These are phyloP conservation scores for Phytophthora meadii DNA, from an alignment of 352 stramenopile species.

Conservation along the genomic window DNA sequence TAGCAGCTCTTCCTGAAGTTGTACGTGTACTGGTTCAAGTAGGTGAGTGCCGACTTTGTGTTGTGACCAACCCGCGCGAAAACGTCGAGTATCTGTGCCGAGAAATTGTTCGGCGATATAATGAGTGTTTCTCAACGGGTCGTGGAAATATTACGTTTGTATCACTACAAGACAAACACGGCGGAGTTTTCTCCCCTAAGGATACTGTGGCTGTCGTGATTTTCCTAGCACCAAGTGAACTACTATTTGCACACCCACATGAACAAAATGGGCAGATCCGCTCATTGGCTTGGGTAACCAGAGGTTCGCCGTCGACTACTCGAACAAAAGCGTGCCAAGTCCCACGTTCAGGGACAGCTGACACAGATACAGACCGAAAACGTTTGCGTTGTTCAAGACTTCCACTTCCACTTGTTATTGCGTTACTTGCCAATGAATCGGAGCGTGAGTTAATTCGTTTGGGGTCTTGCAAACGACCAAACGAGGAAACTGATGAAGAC, in stretches of 20 bases:
- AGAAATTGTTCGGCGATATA: slow-evolving; percentile 68
- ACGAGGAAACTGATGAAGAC: slow-evolving; percentile 27
- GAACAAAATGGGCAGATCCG: slow-evolving; percentile 24
- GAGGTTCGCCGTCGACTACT: slow-evolving; percentile 10
- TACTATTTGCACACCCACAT: slow-evolving; percentile 37
- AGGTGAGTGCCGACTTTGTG: slow-evolving; percentile 53
- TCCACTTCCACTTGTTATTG: slow-evolving; percentile 61
- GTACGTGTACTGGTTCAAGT: slow-evolving; percentile 68
- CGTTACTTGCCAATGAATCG: slow-evolving; percentile 70
- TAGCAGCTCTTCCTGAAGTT: slow-evolving; percentile 41
- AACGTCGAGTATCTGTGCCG: slow-evolving; percentile 50
- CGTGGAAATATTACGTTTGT: slow-evolving; percentile 41
- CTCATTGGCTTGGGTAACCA: slow-evolving; percentile 24
- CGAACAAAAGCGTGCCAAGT: slow-evolving; percentile 1
- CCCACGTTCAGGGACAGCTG: background rate
- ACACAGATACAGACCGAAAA: slow-evolving; percentile 5
- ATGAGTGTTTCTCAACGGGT: slow-evolving; percentile 56
- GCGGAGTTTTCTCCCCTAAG: slow-evolving; percentile 53
- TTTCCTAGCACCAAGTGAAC: slow-evolving; percentile 20
- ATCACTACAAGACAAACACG: slow-evolving; percentile 63
- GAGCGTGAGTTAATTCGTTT: slow-evolving; percentile 59
- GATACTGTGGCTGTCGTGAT: slow-evolving; percentile 54
- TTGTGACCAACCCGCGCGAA: slow-evolving; percentile 63
- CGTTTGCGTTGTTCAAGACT: slow-evolving; percentile 54
- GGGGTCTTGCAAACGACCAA: slow-evolving; percentile 36